Evolutionary conservation across 495 filamentous ascomycete species (phyloP).

Genomic region (Penicillium paradoxum): DNA sequence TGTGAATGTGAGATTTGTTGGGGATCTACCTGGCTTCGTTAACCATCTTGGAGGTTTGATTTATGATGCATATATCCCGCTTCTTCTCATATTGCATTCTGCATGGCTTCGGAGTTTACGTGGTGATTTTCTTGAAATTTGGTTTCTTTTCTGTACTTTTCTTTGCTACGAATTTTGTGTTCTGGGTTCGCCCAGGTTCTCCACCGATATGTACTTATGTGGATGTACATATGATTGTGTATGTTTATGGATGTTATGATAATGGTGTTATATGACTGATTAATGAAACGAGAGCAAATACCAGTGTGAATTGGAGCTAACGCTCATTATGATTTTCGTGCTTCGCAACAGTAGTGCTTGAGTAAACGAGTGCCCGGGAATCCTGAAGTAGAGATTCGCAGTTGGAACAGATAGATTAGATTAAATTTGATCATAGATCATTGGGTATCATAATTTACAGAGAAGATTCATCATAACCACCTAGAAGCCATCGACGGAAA

Average conservation of each 20-base stretch:
- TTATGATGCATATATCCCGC: background rate
- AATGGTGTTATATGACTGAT: conserved; percentile 24
- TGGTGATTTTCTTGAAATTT: background rate
- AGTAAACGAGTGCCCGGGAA: background rate
- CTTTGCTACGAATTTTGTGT: background rate
- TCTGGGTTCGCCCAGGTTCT: background rate
- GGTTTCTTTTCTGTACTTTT: background rate
- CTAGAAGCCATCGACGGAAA: background rate
- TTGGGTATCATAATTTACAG: conserved; percentile 4
- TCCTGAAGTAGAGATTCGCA: background rate
- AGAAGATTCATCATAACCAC: background rate
- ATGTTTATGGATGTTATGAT: conserved; percentile 26
- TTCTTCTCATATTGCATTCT: background rate
- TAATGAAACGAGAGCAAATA: conserved; percentile 5
- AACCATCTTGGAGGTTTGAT: background rate
- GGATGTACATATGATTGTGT: conserved; percentile 18
- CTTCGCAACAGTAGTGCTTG: too few species aligned
- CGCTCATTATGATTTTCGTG: background rate
- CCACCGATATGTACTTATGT: background rate
- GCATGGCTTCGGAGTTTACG: conserved; percentile 1
- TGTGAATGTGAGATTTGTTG: background rate
- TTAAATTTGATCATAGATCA: background rate
- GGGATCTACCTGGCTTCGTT: background rate
- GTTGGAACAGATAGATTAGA: background rate
- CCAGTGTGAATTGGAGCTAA: conserved; percentile 2